These are phyloP conservation scores for Tillandsia leiboldiana DNA, from an alignment of 176 grass and related monocot species.

Conservation along the genomic window DNA sequence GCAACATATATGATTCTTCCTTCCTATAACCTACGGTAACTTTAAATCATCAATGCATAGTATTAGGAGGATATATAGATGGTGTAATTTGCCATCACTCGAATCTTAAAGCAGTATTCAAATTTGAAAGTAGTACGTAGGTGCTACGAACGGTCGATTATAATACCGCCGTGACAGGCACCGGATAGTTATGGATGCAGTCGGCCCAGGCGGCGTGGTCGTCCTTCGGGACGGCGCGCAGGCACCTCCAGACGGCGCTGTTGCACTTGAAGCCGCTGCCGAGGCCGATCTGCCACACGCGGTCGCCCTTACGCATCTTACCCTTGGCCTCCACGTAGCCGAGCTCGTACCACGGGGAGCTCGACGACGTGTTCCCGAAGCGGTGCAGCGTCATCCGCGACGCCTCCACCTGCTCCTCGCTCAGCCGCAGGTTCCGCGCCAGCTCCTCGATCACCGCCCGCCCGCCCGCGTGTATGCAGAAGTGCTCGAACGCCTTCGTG, in stretches of 20 bases:
- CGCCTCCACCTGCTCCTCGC: constrained; percentile 61
- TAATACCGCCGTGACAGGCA: neutral
- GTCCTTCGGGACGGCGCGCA: constrained; percentile 19
- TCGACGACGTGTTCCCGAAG: constrained; percentile 59
- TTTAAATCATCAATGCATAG: too few species aligned
- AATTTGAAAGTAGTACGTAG: too few species aligned
- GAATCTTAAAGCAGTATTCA: too few species aligned
- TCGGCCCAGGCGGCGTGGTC: constrained; percentile 37
- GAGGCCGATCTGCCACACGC: constrained; percentile 57
- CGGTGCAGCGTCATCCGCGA: constrained; percentile 73
- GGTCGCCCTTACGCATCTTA: constrained; percentile 33
- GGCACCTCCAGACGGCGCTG: constrained; percentile 79
- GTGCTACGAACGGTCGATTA: too few species aligned
- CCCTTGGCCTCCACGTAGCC: constrained; percentile 63
- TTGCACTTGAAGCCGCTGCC: constrained; percentile 89
- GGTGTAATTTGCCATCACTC: too few species aligned
- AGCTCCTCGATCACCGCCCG: constrained; percentile 32
- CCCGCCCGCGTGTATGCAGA: constrained; percentile 37
- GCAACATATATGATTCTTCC: too few species aligned
- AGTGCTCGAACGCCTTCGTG: constrained; percentile 52
- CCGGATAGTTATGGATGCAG: constrained; percentile 43
- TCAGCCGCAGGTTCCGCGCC: constrained; percentile 28
- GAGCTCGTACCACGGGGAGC: constrained; percentile 66
- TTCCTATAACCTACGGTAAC: too few species aligned
- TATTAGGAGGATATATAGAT: too few species aligned